Evolutionary conservation across 768 basidiomycete species (phyloP).

Genomic region (Coprinellus micaceus): DNA sequence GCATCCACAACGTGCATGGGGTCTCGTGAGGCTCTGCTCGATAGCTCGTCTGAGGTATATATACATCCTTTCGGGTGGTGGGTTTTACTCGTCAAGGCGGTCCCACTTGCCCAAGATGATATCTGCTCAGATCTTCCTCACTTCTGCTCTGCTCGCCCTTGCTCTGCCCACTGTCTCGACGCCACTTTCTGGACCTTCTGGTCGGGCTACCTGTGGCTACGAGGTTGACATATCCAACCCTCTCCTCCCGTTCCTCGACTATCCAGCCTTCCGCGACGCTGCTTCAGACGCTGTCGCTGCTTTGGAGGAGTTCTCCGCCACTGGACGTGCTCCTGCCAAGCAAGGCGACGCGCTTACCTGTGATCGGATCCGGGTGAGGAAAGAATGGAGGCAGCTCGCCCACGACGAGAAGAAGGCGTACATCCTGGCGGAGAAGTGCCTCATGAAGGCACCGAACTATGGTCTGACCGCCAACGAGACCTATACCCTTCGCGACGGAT

Average conservation of each 20-base stretch:
- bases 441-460: background rate
- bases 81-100: too few species aligned
- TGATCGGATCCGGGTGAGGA: slow-evolving; percentile 6
- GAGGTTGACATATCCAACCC: slow-evolving; percentile 4
- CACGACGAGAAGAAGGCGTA: slow-evolving; percentile 6
- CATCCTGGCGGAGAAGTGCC: slow-evolving; percentile 9
- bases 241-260: slow-evolving; percentile 5
- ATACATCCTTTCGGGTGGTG: too few species aligned
- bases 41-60: too few species aligned
- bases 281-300: background rate
- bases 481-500: slow-evolving; percentile 4
- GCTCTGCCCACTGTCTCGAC: too few species aligned
- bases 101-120: too few species aligned
- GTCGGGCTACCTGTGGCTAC: too few species aligned
- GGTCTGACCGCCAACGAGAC: slow-evolving; percentile 1
- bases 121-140: too few species aligned
- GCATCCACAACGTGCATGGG: too few species aligned
- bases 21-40: too few species aligned
- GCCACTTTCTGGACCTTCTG: too few species aligned
- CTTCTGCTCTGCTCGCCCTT: too few species aligned
- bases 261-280: slow-evolving; percentile 1
- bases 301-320: background rate
- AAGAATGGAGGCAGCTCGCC: slow-evolving; percentile 9
- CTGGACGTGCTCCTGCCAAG: background rate
- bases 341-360: background rate